Evolutionary conservation across 208 protist species (phyloP).

Genomic region (Leishmania turanica): DNA sequence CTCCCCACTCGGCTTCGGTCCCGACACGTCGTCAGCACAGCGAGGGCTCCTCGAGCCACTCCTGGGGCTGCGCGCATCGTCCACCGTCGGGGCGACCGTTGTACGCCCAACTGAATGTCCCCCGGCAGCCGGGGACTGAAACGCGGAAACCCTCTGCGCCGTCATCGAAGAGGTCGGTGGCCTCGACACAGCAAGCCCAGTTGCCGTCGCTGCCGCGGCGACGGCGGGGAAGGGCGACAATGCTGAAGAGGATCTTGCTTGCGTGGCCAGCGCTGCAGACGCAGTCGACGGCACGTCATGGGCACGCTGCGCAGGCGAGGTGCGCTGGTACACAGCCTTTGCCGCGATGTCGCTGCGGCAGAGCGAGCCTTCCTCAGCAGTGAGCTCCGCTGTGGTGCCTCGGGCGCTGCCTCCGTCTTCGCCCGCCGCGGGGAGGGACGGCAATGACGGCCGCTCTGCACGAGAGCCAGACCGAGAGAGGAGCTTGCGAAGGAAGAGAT

Average conservation of each 20-base stretch:
- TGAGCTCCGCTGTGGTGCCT: too few species aligned
- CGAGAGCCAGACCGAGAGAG: background rate
- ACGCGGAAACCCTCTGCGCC: background rate
- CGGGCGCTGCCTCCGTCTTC: background rate
- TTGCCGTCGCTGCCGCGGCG: background rate
- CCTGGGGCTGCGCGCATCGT: background rate
- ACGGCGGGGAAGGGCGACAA: background rate
- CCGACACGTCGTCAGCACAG: background rate
- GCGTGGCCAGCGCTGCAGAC: background rate
- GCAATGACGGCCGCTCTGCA: background rate
- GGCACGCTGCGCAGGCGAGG: background rate
- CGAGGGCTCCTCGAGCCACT: background rate
- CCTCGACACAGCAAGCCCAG: background rate
- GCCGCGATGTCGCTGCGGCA: background rate
- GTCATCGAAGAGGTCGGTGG: background rate
- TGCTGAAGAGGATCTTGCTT: background rate
- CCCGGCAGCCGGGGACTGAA: background rate
- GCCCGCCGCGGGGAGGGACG: background rate
- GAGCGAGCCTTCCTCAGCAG: background rate
- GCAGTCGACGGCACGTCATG: background rate
- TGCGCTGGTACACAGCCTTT: background rate
- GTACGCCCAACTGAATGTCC: background rate
- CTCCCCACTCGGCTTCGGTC: background rate
- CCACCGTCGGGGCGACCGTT: background rate
- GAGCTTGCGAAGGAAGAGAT: constrained; percentile 3